Evolutionary conservation across 352 stramenopile species (phyloP), one percentile per base, ranked within the genome.

Genomic region (Phytopythium sindhum): DNA sequence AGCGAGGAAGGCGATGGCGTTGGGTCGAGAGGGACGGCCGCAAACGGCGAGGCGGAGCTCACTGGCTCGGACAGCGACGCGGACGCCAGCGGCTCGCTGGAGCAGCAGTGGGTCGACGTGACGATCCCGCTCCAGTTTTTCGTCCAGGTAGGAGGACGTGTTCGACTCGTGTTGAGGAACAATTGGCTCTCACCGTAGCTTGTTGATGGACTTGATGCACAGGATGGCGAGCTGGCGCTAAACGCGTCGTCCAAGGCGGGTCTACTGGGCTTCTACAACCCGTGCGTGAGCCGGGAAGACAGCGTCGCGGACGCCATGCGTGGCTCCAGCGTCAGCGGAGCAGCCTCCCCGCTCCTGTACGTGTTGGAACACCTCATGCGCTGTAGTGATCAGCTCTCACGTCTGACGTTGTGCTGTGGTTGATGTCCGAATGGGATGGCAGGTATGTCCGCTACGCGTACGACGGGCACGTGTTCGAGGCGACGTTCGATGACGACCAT

Each of bases 41-140:
- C 53, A 45, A 66, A 69, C 10, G 51, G 68, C 17, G 70, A 77
- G 4, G 64, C 48, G 1, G 63, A 45, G 14, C 17, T 10, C n/a
- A 7, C 17, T 7, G 12, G 45, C 12, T 58, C 51, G 28, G 50
- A 55, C 52, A 54, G 50, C 50, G 50, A 77, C 1, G 28, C 56
- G 0, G 71, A 69, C 39, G 59, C 70, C 12, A 21, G 42, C 0
- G 64, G 53, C 6, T 56, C 67, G 23, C 24, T 82, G 41, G 69
- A 78, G 65, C 78, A 81, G 24, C 77, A 75, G 58, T 92, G 84
- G 81, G 65, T 93, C 55, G 84, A 93, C 63, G 86, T 95, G 54
- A 91, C 86, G 19, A 73, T 89, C 62, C 84, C 86, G 24, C 71
- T 95, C 37, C 84, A 86, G 63, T 95, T 95, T 65, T 92, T 95